These are phyloP conservation scores for Beauveria sp. DNA, from an alignment of 2,329 filamentous ascomycete species.

Conservation along the genomic window DNA sequence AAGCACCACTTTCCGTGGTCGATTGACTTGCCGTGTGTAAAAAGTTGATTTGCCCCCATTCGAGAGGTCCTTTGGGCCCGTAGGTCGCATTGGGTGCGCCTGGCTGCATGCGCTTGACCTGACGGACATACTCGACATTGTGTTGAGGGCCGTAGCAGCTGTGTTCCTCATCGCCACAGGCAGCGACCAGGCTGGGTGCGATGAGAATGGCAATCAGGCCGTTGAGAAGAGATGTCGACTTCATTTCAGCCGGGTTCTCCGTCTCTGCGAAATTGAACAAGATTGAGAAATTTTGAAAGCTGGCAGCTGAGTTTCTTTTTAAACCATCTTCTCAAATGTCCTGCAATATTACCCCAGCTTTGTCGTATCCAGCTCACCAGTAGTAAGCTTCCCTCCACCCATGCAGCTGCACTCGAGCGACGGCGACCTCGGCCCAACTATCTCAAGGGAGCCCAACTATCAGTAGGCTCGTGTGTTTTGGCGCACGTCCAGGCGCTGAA, in stretches of 20 bases:
- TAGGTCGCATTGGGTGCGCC: conserved; percentile 34
- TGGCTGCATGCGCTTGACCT: conserved; percentile 42
- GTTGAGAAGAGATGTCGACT: neutral
- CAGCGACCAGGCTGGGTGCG: conserved; percentile 15
- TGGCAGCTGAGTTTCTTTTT: neutral
- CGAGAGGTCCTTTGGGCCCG: conserved; percentile 37
- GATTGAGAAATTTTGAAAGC: neutral
- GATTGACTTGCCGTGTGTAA: conserved; percentile 41
- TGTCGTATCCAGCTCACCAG: neutral
- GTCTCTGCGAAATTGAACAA: neutral
- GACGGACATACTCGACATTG: conserved; percentile 36
- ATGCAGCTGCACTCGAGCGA: neutral
- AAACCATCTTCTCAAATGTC: neutral
- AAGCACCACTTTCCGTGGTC: too few relatives aligned
- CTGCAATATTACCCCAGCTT: neutral
- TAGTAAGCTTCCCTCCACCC: neutral
- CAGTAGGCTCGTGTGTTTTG: neutral
- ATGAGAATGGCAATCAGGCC: conserved; percentile 12
- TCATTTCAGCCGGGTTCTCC: neutral
- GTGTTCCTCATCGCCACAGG: conserved; percentile 25
- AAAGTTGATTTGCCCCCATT: conserved; percentile 58
- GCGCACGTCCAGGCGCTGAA: neutral
- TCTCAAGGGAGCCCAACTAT: neutral
- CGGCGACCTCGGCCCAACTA: neutral
- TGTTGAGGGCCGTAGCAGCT: conserved; percentile 34